phyloP scores from a whole-genome alignment of 2,329 filamentous ascomycete species.

The Neobulgaria alba region DNA sequence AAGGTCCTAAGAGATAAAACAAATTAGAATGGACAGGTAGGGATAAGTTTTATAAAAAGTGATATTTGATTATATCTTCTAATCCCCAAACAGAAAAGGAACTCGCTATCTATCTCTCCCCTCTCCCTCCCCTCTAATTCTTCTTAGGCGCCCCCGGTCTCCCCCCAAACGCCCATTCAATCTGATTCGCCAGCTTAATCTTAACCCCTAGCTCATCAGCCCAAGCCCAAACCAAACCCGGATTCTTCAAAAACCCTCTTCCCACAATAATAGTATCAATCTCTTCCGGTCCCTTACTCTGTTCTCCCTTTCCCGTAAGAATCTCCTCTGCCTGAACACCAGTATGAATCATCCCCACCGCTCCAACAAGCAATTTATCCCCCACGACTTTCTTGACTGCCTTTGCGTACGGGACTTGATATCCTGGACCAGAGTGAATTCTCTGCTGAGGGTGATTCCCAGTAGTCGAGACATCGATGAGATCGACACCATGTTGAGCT shows the following conservation, averaged over 20 bases:
- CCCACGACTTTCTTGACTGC: conserved; percentile 65
- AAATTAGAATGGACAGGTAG: too few species aligned
- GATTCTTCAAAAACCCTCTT: conserved; percentile 50
- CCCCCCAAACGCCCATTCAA: conserved; percentile 46
- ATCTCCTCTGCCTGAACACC: conserved; percentile 40
- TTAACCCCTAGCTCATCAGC: conserved; percentile 43
- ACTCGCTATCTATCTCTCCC: background rate
- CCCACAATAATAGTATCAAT: conserved; percentile 44
- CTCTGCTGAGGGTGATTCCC: conserved; percentile 54
- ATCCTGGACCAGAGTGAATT: conserved; percentile 50
- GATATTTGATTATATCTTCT: too few species aligned
- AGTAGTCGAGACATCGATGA: conserved; percentile 64
- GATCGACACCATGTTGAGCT: conserved; percentile 59
- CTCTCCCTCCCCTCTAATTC: conserved; percentile 27
- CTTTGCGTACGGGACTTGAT: conserved; percentile 64
- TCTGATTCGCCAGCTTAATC: conserved; percentile 43
- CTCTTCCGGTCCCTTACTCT: conserved; percentile 31
- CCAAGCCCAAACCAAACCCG: conserved; percentile 45
- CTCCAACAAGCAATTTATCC: conserved; percentile 40
- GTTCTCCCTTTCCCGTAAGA: conserved; percentile 39
- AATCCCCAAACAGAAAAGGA: too few species aligned
- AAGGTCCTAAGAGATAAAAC: too few species aligned
- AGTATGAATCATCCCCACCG: conserved; percentile 41
- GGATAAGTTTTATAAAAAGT: too few species aligned
- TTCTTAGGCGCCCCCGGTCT: conserved; percentile 20